phyloP scores from a whole-genome alignment of 345 rosid species.

The Heritiera littoralis region DNA sequence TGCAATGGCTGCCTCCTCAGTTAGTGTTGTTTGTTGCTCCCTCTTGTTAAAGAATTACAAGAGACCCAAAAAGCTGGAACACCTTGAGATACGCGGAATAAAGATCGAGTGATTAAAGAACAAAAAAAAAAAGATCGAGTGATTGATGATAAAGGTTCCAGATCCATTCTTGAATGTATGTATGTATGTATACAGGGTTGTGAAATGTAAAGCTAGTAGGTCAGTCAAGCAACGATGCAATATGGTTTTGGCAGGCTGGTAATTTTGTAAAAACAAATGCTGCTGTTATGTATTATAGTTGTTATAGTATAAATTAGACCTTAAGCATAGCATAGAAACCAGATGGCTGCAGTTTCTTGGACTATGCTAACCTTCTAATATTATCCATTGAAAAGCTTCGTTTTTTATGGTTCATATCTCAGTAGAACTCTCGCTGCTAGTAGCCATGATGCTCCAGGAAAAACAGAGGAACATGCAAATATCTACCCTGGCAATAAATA shows the following conservation, averaged over 20 bases:
- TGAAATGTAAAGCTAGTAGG: not conserved
- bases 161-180: not conserved
- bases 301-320: not conserved
- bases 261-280: not conserved
- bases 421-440: not conserved
- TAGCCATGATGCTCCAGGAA: not conserved
- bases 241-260: not conserved
- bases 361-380: not conserved
- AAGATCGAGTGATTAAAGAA: conserved; percentile 32
- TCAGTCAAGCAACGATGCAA: not conserved
- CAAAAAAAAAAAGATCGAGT: too few relatives aligned
- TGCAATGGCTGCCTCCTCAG: conserved; percentile 98
- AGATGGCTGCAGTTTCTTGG: not conserved
- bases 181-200: too few relatives aligned
- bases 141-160: conserved; percentile 12
- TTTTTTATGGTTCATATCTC: not conserved
- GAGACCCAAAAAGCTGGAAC: conserved; percentile 65
- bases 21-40: conserved; percentile 89
- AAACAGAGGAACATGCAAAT: too few relatives aligned
- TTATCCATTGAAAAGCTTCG: not conserved
- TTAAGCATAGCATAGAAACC: not conserved
- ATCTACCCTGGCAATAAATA: too few relatives aligned
- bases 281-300: not conserved
- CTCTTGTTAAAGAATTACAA: conserved; percentile 73
- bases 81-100: conserved; percentile 56